Evolutionary conservation across 2,329 filamentous ascomycete genomes (phyloP).

Genomic region (Cadophora gregata): DNA sequence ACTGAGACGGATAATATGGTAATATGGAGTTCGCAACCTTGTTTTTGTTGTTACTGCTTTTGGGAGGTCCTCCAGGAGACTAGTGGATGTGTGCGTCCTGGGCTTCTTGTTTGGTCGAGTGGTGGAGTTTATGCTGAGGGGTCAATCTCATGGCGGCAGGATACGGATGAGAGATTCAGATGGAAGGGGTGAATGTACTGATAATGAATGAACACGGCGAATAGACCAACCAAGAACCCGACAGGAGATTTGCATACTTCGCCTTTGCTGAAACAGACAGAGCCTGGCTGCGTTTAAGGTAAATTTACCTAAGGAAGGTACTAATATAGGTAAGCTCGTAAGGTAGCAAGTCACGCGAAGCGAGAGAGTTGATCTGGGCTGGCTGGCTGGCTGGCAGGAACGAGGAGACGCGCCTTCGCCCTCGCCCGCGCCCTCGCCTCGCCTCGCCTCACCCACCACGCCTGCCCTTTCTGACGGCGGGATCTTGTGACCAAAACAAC

Average conservation of each 20-base stretch:
- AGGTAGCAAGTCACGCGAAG: conserved; percentile 7
- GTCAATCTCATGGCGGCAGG: background rate
- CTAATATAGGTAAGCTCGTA: no score
- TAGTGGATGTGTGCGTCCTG: background rate
- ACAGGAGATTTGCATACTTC: background rate
- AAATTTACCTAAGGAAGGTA: no score
- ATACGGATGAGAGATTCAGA: background rate
- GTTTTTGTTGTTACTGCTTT: conserved; percentile 11
- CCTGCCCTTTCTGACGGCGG: no score
- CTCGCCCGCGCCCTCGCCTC: no score
- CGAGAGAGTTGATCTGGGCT: background rate
- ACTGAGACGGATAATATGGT: conserved; percentile 8
- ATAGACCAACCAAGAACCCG: background rate
- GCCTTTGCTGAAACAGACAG: background rate
- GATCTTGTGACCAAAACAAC: background rate
- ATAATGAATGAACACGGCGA: background rate
- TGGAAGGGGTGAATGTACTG: background rate
- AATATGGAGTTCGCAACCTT: conserved; percentile 17
- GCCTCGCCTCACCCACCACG: no score
- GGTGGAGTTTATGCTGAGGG: conserved; percentile 17
- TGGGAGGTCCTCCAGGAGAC: background rate
- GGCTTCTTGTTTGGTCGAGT: conserved; percentile 14
- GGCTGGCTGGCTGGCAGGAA: background rate
- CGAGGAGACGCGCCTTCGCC: no score
- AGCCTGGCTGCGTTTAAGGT: background rate